These are phyloP conservation scores for Xylariales sp. DNA, from an alignment of 2,329 filamentous ascomycete genomes.

Conservation along the genomic window DNA sequence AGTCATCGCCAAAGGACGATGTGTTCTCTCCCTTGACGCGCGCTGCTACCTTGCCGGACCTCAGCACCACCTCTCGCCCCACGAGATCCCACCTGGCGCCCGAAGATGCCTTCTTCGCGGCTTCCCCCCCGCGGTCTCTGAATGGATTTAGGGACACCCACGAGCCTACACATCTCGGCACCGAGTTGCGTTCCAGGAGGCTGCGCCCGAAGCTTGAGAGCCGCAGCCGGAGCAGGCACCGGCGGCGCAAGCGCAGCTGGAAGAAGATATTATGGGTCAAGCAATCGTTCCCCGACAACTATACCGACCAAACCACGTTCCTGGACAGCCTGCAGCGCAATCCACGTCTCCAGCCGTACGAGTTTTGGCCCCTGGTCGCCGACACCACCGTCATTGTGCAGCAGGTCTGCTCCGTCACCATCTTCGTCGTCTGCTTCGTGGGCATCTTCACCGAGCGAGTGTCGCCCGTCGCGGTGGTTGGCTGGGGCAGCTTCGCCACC, in stretches of 20 bases:
- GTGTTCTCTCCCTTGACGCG: conserved; percentile 25
- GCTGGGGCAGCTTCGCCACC: conserved; percentile 77
- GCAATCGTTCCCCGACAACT: conserved; percentile 97
- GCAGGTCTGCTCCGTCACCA: conserved; percentile 89
- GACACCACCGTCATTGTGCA: conserved; percentile 96
- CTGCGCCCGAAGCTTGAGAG: conserved; percentile 46
- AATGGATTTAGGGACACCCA: conserved; percentile 31
- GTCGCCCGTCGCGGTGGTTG: conserved; percentile 85
- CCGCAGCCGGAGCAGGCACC: conserved; percentile 55
- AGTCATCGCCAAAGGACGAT: conserved; percentile 1
- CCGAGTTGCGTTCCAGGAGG: conserved; percentile 31
- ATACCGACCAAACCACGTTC: conserved; percentile 95
- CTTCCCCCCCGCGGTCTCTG: conserved; percentile 55
- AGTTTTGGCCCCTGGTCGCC: conserved; percentile 95
- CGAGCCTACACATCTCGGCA: conserved; percentile 26
- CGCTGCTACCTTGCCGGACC: conserved; percentile 34
- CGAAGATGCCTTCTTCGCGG: conserved; percentile 72
- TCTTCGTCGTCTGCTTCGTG: conserved; percentile 92
- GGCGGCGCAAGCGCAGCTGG: conserved; percentile 68
- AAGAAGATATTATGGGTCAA: conserved; percentile 98
- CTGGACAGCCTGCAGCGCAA: conserved; percentile 94
- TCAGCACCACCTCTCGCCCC: conserved; percentile 30
- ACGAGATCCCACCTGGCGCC: conserved; percentile 71
- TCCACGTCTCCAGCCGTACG: conserved; percentile 87
- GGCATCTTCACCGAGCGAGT: conserved; percentile 83